Base-by-base conservation (phyloP, 1,139 yeast genomes). In the Kazachstania sp. region DNA sequence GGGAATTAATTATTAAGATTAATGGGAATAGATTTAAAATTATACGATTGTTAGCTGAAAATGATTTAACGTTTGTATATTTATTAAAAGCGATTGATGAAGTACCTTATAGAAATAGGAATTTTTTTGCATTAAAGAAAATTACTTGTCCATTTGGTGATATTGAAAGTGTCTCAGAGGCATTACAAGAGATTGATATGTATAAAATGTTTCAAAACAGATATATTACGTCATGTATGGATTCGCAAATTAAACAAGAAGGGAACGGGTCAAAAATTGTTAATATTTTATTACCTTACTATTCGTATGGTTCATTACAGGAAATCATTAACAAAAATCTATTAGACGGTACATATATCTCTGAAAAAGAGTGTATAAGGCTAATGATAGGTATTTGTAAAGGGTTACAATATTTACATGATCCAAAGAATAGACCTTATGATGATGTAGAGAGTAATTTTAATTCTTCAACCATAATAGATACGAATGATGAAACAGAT, bases 1-100 rank as follows among this genome's bases (percentile, higher is more conserved):
- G 48, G 7, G 49, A 51, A 19, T 49, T 59, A 4, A 45, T 48
- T 26, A 48, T 56, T 7, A 50, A 51, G n/a, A 72, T 82, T 51
- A 79, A 80, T 57, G 74, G 56, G 7, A 51, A 55, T 41, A 49
- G 47, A 12, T 60, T 54, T 43, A 44, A 47, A 37, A 83, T 90
- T n/a, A 68, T 79, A 44, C 75, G 79, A 51, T 72, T 90, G 20
- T 68, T 90, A 6, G 95, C 95, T 9, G 97, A 88, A 67, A 95
- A 95, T 1, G 95, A 95, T 6, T 85, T 85, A 60, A 82, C 95
- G 1, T 87, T 84, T 58, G 95, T 87, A n/a, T 90, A 90, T 60
- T 70, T 87, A 35, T 95, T 87, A 8, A 73, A 75, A 55, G 73
- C 79, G 32, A 64, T 50, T 39, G 49, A 52, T 16, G 37, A 37